A percentile compares a stretch with the other conserved stretches of the same genome.
phyloP scores from a whole-genome alignment of 352 stramenopile genomes.

The Pythium rhizo-oryzae region DNA sequence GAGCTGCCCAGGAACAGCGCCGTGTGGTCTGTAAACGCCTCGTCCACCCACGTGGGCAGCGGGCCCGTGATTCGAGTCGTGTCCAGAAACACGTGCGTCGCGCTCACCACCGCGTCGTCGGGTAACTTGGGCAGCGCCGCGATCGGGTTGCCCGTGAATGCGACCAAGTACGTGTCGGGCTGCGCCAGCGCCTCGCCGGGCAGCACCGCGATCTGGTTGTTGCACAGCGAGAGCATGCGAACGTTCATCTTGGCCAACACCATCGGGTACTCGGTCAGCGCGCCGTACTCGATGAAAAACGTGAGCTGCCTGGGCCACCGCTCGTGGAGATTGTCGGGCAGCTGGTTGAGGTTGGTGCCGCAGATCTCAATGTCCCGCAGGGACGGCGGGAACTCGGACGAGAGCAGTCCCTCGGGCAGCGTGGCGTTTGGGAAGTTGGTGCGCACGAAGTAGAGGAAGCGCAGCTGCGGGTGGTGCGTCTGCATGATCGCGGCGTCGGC shows the following conservation, averaged over 20 bases:
- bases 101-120: neutral
- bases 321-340: conserved; percentile 7
- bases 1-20: neutral
- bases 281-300: conserved; percentile 4
- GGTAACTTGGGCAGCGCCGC: neutral
- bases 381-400: conserved; percentile 9
- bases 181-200: neutral
- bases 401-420: conserved; percentile 14
- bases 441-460: conserved; percentile 7
- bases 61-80: neutral
- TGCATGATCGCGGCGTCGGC: conserved; percentile 32
- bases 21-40: neutral
- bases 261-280: neutral
- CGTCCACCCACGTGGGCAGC: neutral
- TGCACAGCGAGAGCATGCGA: conserved; percentile 1
- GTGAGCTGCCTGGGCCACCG: conserved; percentile 7
- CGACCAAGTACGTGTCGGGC: neutral
- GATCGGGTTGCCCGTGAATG: neutral
- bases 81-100: neutral
- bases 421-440: conserved; percentile 26
- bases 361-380: conserved; percentile 26
- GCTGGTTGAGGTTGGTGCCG: conserved; percentile 15
- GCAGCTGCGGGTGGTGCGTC: conserved; percentile 29
- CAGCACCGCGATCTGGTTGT: conserved; percentile 4
- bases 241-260: neutral